phyloP scores from a whole-genome alignment of 495 filamentous ascomycete genomes.

The Cudoniella acicularis region DNA sequence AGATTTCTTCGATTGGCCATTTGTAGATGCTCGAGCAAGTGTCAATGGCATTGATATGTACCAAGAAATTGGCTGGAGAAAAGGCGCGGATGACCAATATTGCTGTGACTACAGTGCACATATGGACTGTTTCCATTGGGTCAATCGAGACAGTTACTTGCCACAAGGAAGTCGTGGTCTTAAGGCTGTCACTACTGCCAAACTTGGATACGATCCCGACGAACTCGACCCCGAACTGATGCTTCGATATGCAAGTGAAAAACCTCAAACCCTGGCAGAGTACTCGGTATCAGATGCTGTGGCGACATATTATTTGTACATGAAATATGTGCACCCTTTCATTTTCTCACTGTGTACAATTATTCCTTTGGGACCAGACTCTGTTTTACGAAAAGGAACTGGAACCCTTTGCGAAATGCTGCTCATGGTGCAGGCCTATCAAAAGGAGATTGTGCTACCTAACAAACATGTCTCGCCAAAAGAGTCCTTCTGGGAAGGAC shows the following conservation, averaged over 20 bases:
- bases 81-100: conserved; percentile 92
- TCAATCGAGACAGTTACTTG: conserved; percentile 96
- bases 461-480: conserved; percentile 93
- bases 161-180: conserved; percentile 96
- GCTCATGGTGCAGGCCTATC: conserved; percentile 96
- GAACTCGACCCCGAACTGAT: conserved; percentile 97
- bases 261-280: conserved; percentile 89
- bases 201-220: conserved; percentile 97
- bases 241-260: conserved; percentile 89
- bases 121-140: conserved; percentile 99
- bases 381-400: conserved; percentile 90
- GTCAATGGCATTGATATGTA: conserved; percentile 99
- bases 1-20: conserved; percentile 99
- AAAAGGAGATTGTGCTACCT: conserved; percentile 85
- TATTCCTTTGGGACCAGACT: conserved; percentile 87
- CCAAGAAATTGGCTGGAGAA: conserved; percentile 92
- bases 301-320: conserved; percentile 98
- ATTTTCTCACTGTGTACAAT: conserved; percentile 98
- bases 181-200: conserved; percentile 96
- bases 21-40: conserved; percentile 89
- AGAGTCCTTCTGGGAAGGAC: conserved; percentile 95
- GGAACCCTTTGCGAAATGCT: conserved; percentile 98
- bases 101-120: conserved; percentile 92
- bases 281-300: conserved; percentile 99
- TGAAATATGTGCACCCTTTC: conserved; percentile 99